Percentiles rank a stretch among this genome's conserved stretches.
phyloP scores from a whole-genome alignment of 2,329 filamentous ascomycete species.

The Fonsecaea pedrosoi region DNA sequence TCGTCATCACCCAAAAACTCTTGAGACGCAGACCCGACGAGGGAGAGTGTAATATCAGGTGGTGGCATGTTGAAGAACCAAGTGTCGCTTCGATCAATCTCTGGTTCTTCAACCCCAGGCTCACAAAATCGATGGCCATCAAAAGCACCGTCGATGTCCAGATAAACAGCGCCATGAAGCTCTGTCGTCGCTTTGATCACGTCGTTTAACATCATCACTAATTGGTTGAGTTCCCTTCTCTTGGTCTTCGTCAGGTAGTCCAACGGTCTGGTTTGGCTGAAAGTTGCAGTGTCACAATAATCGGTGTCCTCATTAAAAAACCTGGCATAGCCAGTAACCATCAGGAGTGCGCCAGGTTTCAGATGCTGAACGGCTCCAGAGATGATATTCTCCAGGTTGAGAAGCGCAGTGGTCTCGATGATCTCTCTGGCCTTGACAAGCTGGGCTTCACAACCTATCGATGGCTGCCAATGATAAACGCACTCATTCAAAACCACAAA shows the following conservation, averaged over 20 bases:
- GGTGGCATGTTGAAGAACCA: constrained; percentile 42
- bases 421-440: constrained; percentile 31
- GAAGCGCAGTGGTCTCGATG: constrained; percentile 36
- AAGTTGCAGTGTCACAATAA: constrained; percentile 38
- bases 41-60: background rate
- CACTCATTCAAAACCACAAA: constrained; percentile 43
- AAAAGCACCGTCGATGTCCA: constrained; percentile 41
- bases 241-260: constrained; percentile 38
- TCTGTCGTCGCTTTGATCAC: constrained; percentile 40
- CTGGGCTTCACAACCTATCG: constrained; percentile 33
- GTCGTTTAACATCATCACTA: constrained; percentile 40
- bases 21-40: background rate
- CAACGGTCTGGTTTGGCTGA: constrained; percentile 38
- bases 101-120: constrained; percentile 37
- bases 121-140: constrained; percentile 43
- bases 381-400: constrained; percentile 37
- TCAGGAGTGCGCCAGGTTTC: constrained; percentile 29
- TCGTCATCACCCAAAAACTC: constrained; percentile 2
- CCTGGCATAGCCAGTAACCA: constrained; percentile 39
- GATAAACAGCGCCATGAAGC: constrained; percentile 38
- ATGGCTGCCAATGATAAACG: constrained; percentile 40
- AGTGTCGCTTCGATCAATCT: constrained; percentile 36
- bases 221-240: constrained; percentile 38
- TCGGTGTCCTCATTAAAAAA: constrained; percentile 41
- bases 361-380: constrained; percentile 18